Percentiles rank a stretch among this genome's conserved stretches.
These are phyloP conservation scores for Apophysomyces trapeziformis DNA, from an alignment of 371 early-diverging fungal species.

Conservation along the genomic window DNA sequence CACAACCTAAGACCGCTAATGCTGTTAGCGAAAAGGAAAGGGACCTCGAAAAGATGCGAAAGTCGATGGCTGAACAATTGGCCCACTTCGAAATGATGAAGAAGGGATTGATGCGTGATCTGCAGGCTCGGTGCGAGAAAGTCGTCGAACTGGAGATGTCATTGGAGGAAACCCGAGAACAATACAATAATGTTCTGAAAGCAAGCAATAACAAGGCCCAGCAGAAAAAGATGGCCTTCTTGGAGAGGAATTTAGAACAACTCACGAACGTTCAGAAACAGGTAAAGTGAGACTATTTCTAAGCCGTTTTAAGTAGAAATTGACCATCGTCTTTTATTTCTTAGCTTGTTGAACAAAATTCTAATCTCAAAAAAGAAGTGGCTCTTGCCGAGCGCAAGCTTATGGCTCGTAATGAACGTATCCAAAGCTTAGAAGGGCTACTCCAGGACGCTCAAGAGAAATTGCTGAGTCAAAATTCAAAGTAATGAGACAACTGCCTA, in stretches of 20 bases:
- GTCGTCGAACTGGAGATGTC: conserved; percentile 94
- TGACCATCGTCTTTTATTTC: not conserved
- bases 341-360: conserved; percentile 92
- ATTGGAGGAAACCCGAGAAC: conserved; percentile 90
- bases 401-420: conserved; percentile 90
- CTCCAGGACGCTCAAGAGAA: conserved; percentile 82
- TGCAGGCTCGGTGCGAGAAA: conserved; percentile 95
- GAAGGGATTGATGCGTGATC: conserved; percentile 94
- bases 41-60: conserved; percentile 85
- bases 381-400: conserved; percentile 91
- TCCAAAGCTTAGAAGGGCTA: conserved; percentile 85
- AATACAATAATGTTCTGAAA: conserved; percentile 83
- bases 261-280: conserved; percentile 93
- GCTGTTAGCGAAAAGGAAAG: conserved; percentile 71
- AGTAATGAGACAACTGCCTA: conserved; percentile 52
- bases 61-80: conserved; percentile 90
- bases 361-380: conserved; percentile 90
- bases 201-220: conserved; percentile 84
- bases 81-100: conserved; percentile 96
- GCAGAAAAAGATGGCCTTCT: conserved; percentile 93
- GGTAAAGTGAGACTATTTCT: conserved; percentile 25
- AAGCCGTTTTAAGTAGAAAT: too few relatives aligned
- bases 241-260: conserved; percentile 95
- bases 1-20: conserved; percentile 28
- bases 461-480: conserved; percentile 79